Conservation (phyloP, 768 basidiomycete species). For the Holtermanniella nyarrowii region DNA sequence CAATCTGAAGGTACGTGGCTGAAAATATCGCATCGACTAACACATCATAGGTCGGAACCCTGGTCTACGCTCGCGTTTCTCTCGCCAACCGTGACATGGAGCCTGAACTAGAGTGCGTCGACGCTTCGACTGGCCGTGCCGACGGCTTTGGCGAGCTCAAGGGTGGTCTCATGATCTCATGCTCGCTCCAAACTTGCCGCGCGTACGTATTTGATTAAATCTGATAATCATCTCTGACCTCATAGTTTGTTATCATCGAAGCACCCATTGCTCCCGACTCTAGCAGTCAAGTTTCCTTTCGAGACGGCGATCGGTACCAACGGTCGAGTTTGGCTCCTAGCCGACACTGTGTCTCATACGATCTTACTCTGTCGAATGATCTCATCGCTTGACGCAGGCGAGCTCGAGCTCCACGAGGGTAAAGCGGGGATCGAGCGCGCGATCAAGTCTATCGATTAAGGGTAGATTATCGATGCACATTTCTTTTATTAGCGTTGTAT, state of each 20-base stretch:
- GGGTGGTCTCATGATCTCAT: conserved; percentile 70
- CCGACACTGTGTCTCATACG: conserved; percentile 61
- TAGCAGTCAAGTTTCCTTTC: conserved; percentile 72
- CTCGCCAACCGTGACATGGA: conserved; percentile 97
- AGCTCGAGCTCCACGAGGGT: conserved; percentile 17
- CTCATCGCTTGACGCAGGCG: conserved; percentile 55
- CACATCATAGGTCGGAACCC: conserved; percentile 67
- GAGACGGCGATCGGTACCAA: conserved; percentile 86
- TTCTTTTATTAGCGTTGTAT: too few species aligned
- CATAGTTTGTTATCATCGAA: conserved; percentile 39
- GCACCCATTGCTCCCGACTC: conserved; percentile 68
- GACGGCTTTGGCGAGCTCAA: conserved; percentile 91
- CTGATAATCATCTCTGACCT: conserved; percentile 57
- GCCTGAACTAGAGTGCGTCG: conserved; percentile 92
- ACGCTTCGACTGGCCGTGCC: conserved; percentile 80
- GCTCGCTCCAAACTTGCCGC: conserved; percentile 76
- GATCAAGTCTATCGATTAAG: too few species aligned
- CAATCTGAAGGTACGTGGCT: conserved; percentile 73
- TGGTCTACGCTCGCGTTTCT: conserved; percentile 86
- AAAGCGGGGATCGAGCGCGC: conserved; percentile 14
- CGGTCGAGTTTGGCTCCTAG: conserved; percentile 79
- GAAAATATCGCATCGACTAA: too few species aligned
- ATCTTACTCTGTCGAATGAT: conserved; percentile 70
- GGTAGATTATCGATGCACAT: too few species aligned
- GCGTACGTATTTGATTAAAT: conserved; percentile 49